A percentile compares a stretch with the other conserved stretches of the same genome.
phyloP scores from a whole-genome alignment of 1,284 basidiomycete genomes.

The Trichosporon asahii region DNA sequence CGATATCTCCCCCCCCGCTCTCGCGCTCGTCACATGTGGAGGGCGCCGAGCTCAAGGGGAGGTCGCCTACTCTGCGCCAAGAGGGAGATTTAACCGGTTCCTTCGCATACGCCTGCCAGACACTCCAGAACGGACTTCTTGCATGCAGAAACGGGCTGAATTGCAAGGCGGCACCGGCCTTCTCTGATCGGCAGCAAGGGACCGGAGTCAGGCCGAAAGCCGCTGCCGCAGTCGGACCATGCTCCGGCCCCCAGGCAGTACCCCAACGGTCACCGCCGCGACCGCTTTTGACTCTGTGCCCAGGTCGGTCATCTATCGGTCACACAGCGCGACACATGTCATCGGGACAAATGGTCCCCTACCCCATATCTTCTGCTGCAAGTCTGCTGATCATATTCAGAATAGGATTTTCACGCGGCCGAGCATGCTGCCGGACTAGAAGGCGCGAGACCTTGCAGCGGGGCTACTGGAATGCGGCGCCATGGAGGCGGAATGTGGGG shows the following conservation, averaged over 20 bases:
- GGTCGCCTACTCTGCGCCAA: background rate
- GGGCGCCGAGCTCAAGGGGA: background rate
- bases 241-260: background rate
- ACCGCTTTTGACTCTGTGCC: background rate
- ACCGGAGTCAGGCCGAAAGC: background rate
- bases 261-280: background rate
- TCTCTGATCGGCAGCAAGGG: background rate
- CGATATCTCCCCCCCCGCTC: no score
- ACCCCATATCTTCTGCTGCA: background rate
- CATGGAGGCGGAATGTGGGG: slow-evolving; percentile 7
- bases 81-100: background rate
- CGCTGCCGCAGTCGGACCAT: background rate
- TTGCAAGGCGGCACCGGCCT: background rate
- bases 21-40: background rate
- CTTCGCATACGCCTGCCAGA: background rate
- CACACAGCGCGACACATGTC: background rate
- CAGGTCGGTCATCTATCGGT: background rate
- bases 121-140: background rate
- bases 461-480: slow-evolving; percentile 2
- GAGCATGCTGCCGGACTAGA: background rate
- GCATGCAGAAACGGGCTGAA: background rate
- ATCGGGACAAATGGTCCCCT: background rate
- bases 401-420: background rate
- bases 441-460: background rate
- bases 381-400: background rate